Conservation (phyloP, 352 stramenopile genomes). For the Phytophthora sp. region DNA sequence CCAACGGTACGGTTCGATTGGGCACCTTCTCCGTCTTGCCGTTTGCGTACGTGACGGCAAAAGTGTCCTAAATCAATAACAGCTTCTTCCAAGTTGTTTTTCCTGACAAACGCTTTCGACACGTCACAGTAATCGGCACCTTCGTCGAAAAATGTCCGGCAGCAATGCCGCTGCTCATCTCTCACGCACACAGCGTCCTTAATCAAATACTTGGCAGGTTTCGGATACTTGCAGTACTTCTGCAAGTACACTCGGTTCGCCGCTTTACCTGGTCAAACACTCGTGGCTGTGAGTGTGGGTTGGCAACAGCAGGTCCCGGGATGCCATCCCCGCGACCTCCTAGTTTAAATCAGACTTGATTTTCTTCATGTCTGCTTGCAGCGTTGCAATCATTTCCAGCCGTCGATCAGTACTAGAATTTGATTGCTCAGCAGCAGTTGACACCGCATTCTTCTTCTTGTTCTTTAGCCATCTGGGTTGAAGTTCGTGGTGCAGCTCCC, state of each 20-base stretch:
- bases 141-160: conserved; percentile 7
- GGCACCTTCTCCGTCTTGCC: background rate
- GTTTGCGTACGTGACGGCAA: conserved; percentile 4
- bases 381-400: no score
- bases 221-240: background rate
- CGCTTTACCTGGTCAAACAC: conserved; percentile 8
- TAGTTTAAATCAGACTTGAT: conserved; percentile 27
- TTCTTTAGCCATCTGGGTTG: background rate
- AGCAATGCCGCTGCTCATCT: background rate
- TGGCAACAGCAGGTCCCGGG: conserved; percentile 3
- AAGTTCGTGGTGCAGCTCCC: background rate
- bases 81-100: background rate
- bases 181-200: background rate
- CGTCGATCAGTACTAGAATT: no score
- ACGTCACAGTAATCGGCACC: conserved; percentile 6
- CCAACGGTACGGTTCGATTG: background rate
- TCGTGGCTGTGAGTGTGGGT: conserved; percentile 5
- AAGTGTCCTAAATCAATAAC: background rate
- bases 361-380: background rate
- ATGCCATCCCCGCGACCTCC: background rate
- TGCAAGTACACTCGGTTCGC: conserved; percentile 6
- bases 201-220: conserved; percentile 2
- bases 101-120: background rate
- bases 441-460: background rate
- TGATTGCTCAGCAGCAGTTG: no score